Evolutionary conservation across 2,329 filamentous ascomycete species (phyloP).

Genomic region (Monosporascus ibericus): DNA sequence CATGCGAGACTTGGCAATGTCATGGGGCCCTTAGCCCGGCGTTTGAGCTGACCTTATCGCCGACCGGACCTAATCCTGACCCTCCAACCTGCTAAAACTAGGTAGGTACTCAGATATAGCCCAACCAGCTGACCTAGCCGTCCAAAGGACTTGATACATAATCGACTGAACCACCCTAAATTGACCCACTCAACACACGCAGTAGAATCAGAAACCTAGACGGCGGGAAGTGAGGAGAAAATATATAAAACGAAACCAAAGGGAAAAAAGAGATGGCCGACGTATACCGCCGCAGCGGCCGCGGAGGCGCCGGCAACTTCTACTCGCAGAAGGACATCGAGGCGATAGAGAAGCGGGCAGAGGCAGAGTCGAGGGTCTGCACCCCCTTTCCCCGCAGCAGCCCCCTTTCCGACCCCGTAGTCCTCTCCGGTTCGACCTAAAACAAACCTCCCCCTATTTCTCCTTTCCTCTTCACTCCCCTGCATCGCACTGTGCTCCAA

Average conservation of each 20-base stretch:
- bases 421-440: too few species aligned
- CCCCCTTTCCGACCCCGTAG: background rate
- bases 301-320: conserved; percentile 61
- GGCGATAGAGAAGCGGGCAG: conserved; percentile 29
- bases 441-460: background rate
- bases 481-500: background rate
- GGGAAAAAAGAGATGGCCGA: conserved; percentile 26
- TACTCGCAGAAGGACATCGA: conserved; percentile 46
- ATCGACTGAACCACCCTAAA: background rate
- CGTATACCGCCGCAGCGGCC: conserved; percentile 46
- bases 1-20: too few species aligned
- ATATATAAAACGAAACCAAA: background rate
- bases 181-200: background rate
- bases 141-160: too few species aligned
- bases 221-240: background rate
- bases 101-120: too few species aligned
- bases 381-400: background rate
- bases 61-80: too few species aligned
- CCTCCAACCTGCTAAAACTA: too few species aligned
- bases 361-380: conserved; percentile 16
- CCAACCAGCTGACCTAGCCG: too few species aligned
- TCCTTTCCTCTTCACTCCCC: background rate
- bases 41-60: too few species aligned
- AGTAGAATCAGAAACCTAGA: conserved; percentile 3
- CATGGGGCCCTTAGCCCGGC: too few species aligned